Evolutionary conservation across 129 eudicot species (phyloP), one percentile per base, ranked within the genome.

Genomic region (Tagetes erecta): DNA sequence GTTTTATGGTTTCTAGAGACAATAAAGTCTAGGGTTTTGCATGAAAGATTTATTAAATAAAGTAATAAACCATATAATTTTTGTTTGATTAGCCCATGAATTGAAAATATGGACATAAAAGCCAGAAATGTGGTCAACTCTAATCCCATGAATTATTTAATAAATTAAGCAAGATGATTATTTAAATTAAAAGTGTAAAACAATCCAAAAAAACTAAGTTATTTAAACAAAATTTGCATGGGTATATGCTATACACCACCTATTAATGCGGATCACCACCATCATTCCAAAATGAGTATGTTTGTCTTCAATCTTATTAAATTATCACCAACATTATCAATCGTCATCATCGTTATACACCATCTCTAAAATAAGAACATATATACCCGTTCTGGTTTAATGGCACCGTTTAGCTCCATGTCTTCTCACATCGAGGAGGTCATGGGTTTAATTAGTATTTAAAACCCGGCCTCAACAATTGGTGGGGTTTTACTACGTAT

Each of bases 201-300:
- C 67, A 71, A 59, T 78, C 77, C 78, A 71, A 71, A 78, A 60
- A 47, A 37, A 3, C 34, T 4, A 47, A 40, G 36, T 27, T 63
- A 71, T 71, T 71, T 51, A 71, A 62, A 9, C 6, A 52, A 64
- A 9, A 71, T 1, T 40, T 52, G 82, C 78, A 71, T 78, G 77
- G 73, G 68, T 78, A 78, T 12, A 78, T 71, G 82, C 14, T 78
- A 64, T 64, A 72, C 73, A 71, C 50, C 78, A 78, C 82, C 82
- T 78, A 78, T 41, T 78, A 71, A 78, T 78, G 78, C 82, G 78
- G 82, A 78, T 78, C 82, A 78, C 52, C 73, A 64, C 77, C 77
- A 78, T 78, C 78, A 41, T 64, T 78, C 82, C 82, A 78, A 78
- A 78, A 63, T 78, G 62, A 71, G 82, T 56, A 78, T 78, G 39